Percentiles rank a stretch among this genome's conserved stretches.
Evolutionary conservation across 345 rosid genomes (phyloP).

Genomic region (Draba incana): DNA sequence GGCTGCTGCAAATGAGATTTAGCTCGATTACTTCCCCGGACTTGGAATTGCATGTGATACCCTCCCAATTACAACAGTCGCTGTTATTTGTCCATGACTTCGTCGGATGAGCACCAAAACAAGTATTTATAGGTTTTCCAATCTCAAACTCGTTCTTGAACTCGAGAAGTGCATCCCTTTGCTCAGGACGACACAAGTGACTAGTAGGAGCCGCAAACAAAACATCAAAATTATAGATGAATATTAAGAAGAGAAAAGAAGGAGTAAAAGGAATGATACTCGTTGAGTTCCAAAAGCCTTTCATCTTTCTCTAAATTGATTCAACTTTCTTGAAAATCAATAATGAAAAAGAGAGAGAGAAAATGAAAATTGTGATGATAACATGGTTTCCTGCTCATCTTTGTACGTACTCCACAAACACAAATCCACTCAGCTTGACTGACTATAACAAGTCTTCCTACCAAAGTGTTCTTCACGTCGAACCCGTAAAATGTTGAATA

Average conservation of each 20-base stretch:
- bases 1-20: neutral
- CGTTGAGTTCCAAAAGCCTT: neutral
- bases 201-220: neutral
- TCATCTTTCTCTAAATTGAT: neutral
- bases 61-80: conserved; percentile 13
- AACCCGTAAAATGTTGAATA: no score
- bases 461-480: no score
- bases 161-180: conserved; percentile 2
- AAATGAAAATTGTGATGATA: neutral
- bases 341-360: neutral
- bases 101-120: neutral
- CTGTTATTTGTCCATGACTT: neutral
- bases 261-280: neutral
- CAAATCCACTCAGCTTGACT: no score
- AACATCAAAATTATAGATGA: neutral
- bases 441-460: no score
- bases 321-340: neutral
- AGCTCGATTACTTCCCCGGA: neutral
- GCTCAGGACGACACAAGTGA: neutral
- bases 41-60: neutral
- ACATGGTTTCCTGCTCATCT: neutral
- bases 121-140: no score
- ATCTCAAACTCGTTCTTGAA: neutral
- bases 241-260: neutral
- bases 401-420: no score